A percentile compares a stretch with the other conserved stretches of the same genome.
Evolutionary conservation across 768 basidiomycete species (phyloP).

Genomic region (Phlegmacium glaucopus): DNA sequence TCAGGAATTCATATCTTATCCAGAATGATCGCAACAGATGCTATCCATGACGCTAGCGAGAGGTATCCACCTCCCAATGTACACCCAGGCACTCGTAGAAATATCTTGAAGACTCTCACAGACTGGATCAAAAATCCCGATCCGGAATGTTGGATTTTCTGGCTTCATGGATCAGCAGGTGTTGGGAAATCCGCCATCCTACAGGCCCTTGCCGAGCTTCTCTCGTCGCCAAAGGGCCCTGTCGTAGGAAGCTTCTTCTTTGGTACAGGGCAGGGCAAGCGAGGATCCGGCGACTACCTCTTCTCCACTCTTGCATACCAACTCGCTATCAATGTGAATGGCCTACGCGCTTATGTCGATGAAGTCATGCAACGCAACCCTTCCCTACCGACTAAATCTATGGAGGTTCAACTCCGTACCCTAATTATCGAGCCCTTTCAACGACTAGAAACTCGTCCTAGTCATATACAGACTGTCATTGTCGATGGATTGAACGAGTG

Average conservation of each 20-base stretch:
- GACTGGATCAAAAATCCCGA: not conserved
- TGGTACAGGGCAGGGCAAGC: not conserved
- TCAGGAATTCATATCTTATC: not conserved
- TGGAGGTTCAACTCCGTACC: not conserved
- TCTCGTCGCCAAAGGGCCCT: not conserved
- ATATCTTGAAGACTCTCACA: not conserved
- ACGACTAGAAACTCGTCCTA: not conserved
- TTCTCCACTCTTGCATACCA: constrained; percentile 2
- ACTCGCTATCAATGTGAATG: not conserved
- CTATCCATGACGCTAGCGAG: constrained; percentile 1
- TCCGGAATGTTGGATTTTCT: not conserved
- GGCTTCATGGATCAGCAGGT: constrained; percentile 3
- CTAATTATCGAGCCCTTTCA: not conserved
- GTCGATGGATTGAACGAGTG: not conserved
- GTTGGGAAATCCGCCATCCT: constrained; percentile 3
- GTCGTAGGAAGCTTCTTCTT: constrained; percentile 4
- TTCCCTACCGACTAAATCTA: not conserved
- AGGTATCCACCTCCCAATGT: constrained; percentile 1
- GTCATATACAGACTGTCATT: not conserved
- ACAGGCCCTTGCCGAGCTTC: constrained; percentile 1
- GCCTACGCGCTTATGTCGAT: not conserved
- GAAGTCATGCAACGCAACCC: not conserved
- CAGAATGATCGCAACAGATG: not conserved
- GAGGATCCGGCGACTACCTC: not conserved
- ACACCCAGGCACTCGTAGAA: not conserved